phyloP scores from a whole-genome alignment of 805 yeast species.

The Yarrowia keelungensis region DNA sequence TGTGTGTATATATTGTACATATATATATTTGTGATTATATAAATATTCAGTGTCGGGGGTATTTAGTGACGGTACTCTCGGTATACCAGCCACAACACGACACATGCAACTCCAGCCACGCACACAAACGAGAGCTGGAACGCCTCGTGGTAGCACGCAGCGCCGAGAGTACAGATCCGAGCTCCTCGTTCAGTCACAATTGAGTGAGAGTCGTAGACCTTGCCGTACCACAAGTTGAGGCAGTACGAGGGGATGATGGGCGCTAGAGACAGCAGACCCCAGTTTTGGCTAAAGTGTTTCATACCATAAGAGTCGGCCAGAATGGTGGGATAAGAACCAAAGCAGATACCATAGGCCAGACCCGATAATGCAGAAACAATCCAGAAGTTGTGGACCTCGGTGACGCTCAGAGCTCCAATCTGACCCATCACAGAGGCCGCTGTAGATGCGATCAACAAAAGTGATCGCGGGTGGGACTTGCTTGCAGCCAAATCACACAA shows the following conservation, averaged over 20 bases:
- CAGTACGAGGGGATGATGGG: slow-evolving; percentile 68
- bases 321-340: slow-evolving; percentile 77
- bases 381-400: slow-evolving; percentile 54
- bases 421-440: slow-evolving; percentile 59
- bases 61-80: slow-evolving; percentile 23
- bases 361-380: slow-evolving; percentile 66
- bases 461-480: slow-evolving; percentile 57
- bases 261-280: slow-evolving; percentile 74
- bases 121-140: slow-evolving; percentile 40
- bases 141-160: slow-evolving; percentile 43
- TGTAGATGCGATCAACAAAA: slow-evolving; percentile 63
- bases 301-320: slow-evolving; percentile 78
- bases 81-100: slow-evolving; percentile 33
- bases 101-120: slow-evolving; percentile 10
- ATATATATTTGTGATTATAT: neutral
- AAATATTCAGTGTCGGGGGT: slow-evolving; percentile 5
- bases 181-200: slow-evolving; percentile 42
- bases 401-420: slow-evolving; percentile 54
- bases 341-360: slow-evolving; percentile 72
- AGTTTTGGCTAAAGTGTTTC: slow-evolving; percentile 67
- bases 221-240: slow-evolving; percentile 69
- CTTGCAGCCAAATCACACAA: slow-evolving; percentile 65
- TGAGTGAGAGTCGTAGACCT: slow-evolving; percentile 61
- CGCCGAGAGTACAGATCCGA: slow-evolving; percentile 43
- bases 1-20: neutral